Percentiles rank a stretch among this genome's conserved stretches.
Conservation (phyloP, 306 rosid genomes). For the Pyrus communis region DNA sequence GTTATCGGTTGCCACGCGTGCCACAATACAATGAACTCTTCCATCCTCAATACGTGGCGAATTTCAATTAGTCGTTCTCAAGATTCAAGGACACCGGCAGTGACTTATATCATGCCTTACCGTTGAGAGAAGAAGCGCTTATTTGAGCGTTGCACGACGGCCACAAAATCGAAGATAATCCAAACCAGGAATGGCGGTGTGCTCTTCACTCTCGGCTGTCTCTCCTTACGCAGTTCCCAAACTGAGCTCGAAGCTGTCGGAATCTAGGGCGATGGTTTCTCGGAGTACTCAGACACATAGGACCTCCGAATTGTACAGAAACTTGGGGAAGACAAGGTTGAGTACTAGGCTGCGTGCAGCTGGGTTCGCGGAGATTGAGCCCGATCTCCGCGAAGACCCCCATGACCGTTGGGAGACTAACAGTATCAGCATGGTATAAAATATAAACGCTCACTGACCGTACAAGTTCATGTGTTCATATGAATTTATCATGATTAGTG, state of each 20-base stretch:
- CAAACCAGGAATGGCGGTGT: conserved; percentile 41
- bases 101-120: neutral
- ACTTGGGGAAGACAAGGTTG: conserved; percentile 16
- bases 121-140: neutral
- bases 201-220: conserved; percentile 38
- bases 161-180: conserved; percentile 14
- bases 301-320: conserved; percentile 18
- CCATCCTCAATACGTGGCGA: neutral
- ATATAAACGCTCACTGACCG: neutral
- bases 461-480: neutral
- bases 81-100: neutral
- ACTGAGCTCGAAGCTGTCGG: conserved; percentile 15
- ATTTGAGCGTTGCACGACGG: conserved; percentile 14
- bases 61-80: neutral
- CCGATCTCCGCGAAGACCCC: conserved; percentile 81
- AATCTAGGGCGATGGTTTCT: conserved; percentile 2
- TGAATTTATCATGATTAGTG: neutral
- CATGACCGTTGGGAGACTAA: conserved; percentile 51
- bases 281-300: neutral
- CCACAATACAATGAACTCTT: neutral
- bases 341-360: conserved; percentile 41
- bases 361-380: conserved; percentile 65
- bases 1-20: neutral
- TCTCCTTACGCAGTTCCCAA: conserved; percentile 31
- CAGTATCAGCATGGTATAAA: conserved; percentile 46